A percentile compares a stretch with the other conserved stretches of the same genome.
Conservation (phyloP, 2,329 filamentous ascomycete genomes). For the Colletotrichum filicis region DNA sequence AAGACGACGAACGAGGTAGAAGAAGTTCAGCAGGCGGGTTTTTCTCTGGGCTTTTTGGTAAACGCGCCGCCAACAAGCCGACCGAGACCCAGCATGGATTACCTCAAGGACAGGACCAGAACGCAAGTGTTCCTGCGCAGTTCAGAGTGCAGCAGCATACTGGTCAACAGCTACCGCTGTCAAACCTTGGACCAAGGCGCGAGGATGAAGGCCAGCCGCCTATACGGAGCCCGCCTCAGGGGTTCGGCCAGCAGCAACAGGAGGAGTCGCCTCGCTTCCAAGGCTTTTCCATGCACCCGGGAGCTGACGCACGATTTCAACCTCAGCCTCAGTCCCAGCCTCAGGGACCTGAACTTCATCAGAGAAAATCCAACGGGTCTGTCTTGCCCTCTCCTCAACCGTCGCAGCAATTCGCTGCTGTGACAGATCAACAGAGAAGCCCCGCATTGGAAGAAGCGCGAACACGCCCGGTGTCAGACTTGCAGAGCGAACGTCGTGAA, state of each 20-base stretch:
- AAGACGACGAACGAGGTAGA: slow-evolving; percentile 39
- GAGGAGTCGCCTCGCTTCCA: slow-evolving; percentile 5
- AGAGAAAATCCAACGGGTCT: neutral
- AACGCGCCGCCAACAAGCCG: slow-evolving; percentile 36
- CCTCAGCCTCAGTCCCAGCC: neutral
- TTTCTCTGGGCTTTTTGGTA: slow-evolving; percentile 38
- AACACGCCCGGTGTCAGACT: neutral
- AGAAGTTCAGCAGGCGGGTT: slow-evolving; percentile 38
- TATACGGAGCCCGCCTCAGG: neutral
- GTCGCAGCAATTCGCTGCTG: neutral
- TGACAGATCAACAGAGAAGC: neutral
- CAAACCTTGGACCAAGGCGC: neutral
- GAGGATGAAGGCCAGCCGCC: neutral
- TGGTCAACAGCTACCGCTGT: slow-evolving; percentile 1
- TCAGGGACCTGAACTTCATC: neutral
- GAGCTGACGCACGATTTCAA: neutral
- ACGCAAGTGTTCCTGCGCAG: neutral
- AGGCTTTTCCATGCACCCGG: neutral
- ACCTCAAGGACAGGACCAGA: neutral
- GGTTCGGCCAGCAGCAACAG: slow-evolving; percentile 14
- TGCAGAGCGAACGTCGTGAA: neutral
- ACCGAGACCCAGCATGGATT: slow-evolving; percentile 34
- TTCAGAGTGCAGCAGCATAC: neutral
- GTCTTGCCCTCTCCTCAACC: neutral
- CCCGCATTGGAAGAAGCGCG: neutral